These are phyloP conservation scores for Musa schizocarpa DNA, from an alignment of 176 grass and related monocot genomes.

Conservation along the genomic window DNA sequence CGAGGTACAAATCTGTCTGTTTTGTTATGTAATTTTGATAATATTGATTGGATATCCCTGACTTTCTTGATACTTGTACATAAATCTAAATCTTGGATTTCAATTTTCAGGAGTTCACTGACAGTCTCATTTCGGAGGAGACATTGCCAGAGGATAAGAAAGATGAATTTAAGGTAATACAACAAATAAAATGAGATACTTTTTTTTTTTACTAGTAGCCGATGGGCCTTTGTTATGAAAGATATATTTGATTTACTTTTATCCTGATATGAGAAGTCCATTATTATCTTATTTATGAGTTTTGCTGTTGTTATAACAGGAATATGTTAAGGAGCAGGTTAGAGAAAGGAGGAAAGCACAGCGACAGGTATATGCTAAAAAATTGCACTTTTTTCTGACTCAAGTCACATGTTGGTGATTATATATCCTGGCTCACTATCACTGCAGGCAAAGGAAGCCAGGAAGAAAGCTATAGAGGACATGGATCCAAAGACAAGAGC, in stretches of 20 bases:
- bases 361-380: conserved; percentile 39
- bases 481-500: conserved; percentile 63
- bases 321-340: conserved; percentile 71
- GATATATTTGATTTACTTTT: too few species aligned
- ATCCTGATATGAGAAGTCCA: neutral
- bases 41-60: neutral
- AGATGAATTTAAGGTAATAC: conserved; percentile 68
- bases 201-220: neutral
- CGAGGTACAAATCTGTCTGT: conserved; percentile 35
- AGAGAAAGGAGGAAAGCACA: conserved; percentile 60
- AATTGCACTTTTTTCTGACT: conserved; percentile 11
- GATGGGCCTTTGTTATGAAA: too few species aligned
- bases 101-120: conserved; percentile 53
- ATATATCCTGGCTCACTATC: conserved; percentile 10
- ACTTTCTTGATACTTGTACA: too few species aligned
- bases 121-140: conserved; percentile 52
- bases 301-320: conserved; percentile 29
- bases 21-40: too few species aligned
- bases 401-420: neutral
- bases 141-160: conserved; percentile 61
- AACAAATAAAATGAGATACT: neutral
- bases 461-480: conserved; percentile 71
- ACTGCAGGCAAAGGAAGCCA: conserved; percentile 67
- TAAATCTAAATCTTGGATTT: too few species aligned
- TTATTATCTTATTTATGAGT: neutral